Percentiles rank a stretch among this genome's conserved stretches.
phyloP scores from a whole-genome alignment of 139 green algal species.

The Chlamydomonas eustigma region DNA sequence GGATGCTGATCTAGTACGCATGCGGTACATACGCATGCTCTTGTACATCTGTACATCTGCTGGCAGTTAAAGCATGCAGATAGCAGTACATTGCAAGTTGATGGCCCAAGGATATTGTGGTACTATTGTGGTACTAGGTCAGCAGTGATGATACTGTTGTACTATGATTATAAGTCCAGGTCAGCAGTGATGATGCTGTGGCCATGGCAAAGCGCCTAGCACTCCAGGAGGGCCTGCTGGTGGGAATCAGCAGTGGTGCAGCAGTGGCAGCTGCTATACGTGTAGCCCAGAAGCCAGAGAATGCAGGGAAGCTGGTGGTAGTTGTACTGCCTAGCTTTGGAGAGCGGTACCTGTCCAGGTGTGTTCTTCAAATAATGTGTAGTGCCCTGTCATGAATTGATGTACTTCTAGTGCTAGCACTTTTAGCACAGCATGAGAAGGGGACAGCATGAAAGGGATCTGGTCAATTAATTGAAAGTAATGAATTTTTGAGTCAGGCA shows the following conservation, averaged over 20 bases:
- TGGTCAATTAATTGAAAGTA: background rate
- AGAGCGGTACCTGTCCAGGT: constrained; percentile 85
- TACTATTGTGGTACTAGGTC: background rate
- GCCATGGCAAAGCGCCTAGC: constrained; percentile 82
- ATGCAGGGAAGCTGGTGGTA: constrained; percentile 90
- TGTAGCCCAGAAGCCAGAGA: constrained; percentile 78
- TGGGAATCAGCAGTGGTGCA: constrained; percentile 72
- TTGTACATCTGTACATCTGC: background rate
- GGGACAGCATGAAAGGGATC: background rate
- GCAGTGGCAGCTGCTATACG: constrained; percentile 73
- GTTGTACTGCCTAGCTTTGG: constrained; percentile 90
- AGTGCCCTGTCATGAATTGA: background rate
- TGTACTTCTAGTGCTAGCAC: background rate
- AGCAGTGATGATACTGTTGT: constrained; percentile 71
- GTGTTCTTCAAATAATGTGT: background rate
- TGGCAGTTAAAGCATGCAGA: background rate
- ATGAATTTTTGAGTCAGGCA: background rate
- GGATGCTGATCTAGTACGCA: background rate
- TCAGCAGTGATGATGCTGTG: constrained; percentile 75
- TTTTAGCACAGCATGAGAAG: background rate
- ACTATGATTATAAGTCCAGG: constrained; percentile 19
- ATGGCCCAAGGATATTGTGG: background rate
- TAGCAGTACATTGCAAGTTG: background rate
- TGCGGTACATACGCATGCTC: background rate
- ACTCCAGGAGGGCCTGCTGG: constrained; percentile 71